Base-by-base conservation (phyloP, 2,329 filamentous ascomycete genomes). In the Penicillium sp. region DNA sequence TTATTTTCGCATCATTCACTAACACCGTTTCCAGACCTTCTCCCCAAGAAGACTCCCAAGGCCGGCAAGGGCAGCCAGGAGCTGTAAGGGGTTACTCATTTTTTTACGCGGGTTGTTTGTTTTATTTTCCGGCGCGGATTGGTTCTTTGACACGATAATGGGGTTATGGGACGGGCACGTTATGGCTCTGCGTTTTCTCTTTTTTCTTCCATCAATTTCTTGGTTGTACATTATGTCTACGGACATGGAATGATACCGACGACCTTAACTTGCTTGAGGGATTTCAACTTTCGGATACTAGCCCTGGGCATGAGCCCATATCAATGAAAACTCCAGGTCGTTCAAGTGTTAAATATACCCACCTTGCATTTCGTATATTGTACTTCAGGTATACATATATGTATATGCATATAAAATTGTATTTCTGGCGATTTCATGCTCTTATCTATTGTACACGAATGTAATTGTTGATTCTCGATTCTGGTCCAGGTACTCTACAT, bases 11-110 rank as follows among this genome's bases (percentile, higher is more conserved):
- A 42, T 38, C n/a, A 29, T 8, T 12, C 21, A 17, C 46, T 52
- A 31, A 54, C 21, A 4, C 13, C 9, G 1, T n/a, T 49, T 57
- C 61, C 68, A 95, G 91, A 98, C 79, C 86, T 98, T 58, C 84
- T 98, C 61, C 93, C 93, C 70, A 97, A 98, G 89, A 97, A 97
- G 88, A 95, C 93, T 51, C 81, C 84, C 73, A 96, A 97, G 87
- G 79, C 80, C 72, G 87, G 87, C 77, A 95, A 95, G 84, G 85
- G 83, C 65, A 95, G 88, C 78, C 89, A 95, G 78, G 90, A 96
- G 80, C 81, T 97, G 78, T 97, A 88, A 59, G 54, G 54, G 81
- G 77, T 68, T 68, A 65, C 66, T 65, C 56, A 65, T 73, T 77
- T 75, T 73, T 72, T 74, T 4, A 77, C 69, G 66, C 52, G 48